Percentiles rank a stretch among this genome's conserved stretches.
Evolutionary conservation across 257 asterid genomes (phyloP).

Genomic region (Penstemon newberryi): DNA sequence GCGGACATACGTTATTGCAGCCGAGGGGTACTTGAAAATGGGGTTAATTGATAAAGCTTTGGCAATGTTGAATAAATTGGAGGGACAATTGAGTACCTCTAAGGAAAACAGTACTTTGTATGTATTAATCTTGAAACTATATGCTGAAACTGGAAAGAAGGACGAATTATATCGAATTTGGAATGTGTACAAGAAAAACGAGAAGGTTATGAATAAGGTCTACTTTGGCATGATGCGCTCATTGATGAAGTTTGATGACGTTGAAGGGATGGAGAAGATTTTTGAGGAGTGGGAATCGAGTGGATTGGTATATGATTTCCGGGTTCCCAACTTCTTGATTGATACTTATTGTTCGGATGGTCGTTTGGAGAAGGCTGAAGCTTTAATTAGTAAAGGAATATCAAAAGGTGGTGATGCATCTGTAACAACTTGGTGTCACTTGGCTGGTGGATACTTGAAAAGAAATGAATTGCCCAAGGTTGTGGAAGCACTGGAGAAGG

Average conservation of each 20-base stretch:
- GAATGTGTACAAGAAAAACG: conserved; percentile 43
- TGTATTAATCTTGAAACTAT: conserved; percentile 42
- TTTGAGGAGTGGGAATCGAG: conserved; percentile 61
- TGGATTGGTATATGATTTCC: conserved; percentile 50
- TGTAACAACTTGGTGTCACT: conserved; percentile 52
- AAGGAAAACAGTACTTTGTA: conserved; percentile 24
- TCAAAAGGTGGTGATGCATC: conserved; percentile 50
- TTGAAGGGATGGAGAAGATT: conserved; percentile 52
- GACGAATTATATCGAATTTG: conserved; percentile 49
- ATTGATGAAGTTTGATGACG: conserved; percentile 47
- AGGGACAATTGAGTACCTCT: conserved; percentile 28
- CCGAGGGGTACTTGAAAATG: conserved; percentile 50
- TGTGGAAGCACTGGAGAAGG: conserved; percentile 57
- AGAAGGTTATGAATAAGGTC: conserved; percentile 43
- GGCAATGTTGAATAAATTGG: conserved; percentile 42
- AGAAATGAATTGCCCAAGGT: conserved; percentile 39
- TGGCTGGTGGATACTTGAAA: conserved; percentile 54
- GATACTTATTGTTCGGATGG: conserved; percentile 56
- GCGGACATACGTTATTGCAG: conserved; percentile 40
- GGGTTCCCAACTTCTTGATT: conserved; percentile 58
- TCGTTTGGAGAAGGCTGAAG: conserved; percentile 53
- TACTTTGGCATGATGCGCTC: conserved; percentile 60
- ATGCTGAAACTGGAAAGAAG: conserved; percentile 58
- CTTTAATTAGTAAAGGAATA: conserved; percentile 35
- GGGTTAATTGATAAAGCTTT: conserved; percentile 51